Evolutionary conservation across 352 stramenopile genomes (phyloP).

Genomic region (Thalassiosira hispida): DNA sequence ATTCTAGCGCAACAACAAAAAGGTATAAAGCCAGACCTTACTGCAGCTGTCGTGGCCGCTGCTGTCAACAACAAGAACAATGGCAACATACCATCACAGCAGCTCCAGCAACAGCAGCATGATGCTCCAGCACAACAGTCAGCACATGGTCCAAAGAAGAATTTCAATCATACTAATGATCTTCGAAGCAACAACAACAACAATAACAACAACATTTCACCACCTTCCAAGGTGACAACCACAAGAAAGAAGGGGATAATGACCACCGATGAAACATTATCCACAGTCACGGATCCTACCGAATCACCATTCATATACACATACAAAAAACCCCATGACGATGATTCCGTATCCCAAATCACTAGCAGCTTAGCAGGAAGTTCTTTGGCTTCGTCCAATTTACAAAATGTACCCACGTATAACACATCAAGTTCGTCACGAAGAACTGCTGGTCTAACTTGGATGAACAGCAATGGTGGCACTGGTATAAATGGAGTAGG

Average conservation of each 20-base stretch:
- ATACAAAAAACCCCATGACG: conserved; percentile 47
- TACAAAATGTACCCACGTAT: conserved; percentile 40
- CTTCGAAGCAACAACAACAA: neutral
- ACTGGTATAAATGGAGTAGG: neutral
- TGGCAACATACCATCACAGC: neutral
- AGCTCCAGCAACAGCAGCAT: neutral
- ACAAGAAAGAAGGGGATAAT: too few relatives aligned
- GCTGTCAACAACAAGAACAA: neutral
- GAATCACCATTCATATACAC: conserved; percentile 55
- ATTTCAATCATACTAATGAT: neutral
- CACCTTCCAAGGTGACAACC: neutral
- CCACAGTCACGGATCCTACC: conserved; percentile 43
- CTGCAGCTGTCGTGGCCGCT: neutral
- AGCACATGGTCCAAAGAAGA: neutral
- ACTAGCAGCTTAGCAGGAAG: conserved; percentile 46
- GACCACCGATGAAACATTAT: conserved; percentile 49
- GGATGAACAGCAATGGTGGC: conserved; percentile 24
- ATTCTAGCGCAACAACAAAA: neutral
- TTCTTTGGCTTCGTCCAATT: conserved; percentile 34
- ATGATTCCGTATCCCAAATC: conserved; percentile 62
- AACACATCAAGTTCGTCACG: neutral
- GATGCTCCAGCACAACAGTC: neutral
- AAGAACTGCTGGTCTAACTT: conserved; percentile 26
- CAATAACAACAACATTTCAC: neutral
- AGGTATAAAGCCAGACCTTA: neutral